Conservation (phyloP, 1,284 basidiomycete genomes). For the Wolfiporia cocos region DNA sequence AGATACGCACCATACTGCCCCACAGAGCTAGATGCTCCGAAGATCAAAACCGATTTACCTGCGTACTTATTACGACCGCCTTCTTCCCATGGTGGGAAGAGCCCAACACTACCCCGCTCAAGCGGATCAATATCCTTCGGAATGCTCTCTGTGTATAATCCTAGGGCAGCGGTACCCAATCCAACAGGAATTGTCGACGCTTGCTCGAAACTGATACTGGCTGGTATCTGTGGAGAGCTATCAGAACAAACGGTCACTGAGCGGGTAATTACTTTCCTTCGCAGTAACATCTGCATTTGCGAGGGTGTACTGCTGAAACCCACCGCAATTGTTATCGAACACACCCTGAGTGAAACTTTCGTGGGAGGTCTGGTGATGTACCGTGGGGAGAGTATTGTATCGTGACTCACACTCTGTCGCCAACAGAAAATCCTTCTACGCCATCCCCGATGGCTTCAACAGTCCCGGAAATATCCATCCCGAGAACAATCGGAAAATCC, state of each 20-base stretch:
- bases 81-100: constrained; percentile 14
- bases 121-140: not conserved
- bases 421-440: constrained; percentile 34
- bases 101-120: constrained; percentile 6
- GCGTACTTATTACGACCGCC: constrained; percentile 22
- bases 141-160: constrained; percentile 1
- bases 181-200: constrained; percentile 9
- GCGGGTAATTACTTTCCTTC: constrained; percentile 1
- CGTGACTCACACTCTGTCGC: constrained; percentile 38
- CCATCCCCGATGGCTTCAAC: constrained; percentile 39
- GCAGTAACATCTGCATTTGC: constrained; percentile 30
- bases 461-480: constrained; percentile 41
- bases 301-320: constrained; percentile 47
- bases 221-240: constrained; percentile 3
- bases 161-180: constrained; percentile 5
- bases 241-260: not conserved
- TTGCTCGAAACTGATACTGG: constrained; percentile 2
- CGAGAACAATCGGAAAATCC: constrained; percentile 32
- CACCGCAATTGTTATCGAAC: constrained; percentile 30
- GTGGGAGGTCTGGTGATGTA: not conserved
- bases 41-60: constrained; percentile 26
- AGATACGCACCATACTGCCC: constrained; percentile 27
- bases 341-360: constrained; percentile 36
- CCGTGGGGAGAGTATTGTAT: not conserved
- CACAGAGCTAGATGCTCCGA: constrained; percentile 33